A percentile compares a stretch with the other conserved stretches of the same genome.
These are phyloP conservation scores for Lumnitzera racemosa DNA, from an alignment of 345 rosid genomes.

Conservation along the genomic window DNA sequence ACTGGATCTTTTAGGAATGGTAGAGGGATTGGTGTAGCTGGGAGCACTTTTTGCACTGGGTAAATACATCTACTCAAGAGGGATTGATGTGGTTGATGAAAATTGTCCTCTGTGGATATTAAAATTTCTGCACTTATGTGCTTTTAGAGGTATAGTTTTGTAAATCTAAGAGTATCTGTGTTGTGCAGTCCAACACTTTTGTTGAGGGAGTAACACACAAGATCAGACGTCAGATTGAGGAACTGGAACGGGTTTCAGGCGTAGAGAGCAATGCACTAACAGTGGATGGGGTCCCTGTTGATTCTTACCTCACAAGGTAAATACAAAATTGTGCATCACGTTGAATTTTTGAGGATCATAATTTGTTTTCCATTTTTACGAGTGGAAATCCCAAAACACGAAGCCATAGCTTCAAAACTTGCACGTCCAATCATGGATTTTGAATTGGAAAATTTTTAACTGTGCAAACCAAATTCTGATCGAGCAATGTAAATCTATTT, in stretches of 20 bases:
- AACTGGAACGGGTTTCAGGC: slow-evolving; percentile 79
- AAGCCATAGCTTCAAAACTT: background rate
- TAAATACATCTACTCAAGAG: too few relatives aligned
- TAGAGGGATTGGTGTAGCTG: too few relatives aligned
- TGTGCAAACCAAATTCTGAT: too few relatives aligned
- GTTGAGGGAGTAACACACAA: slow-evolving; percentile 92
- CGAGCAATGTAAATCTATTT: too few relatives aligned
- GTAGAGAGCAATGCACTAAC: slow-evolving; percentile 77
- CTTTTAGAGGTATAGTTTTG: background rate
- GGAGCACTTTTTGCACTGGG: too few relatives aligned
- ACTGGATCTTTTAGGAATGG: too few relatives aligned
- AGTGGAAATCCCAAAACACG: background rate
- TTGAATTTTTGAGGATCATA: background rate
- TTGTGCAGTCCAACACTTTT: slow-evolving; percentile 74
- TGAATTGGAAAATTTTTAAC: too few relatives aligned
- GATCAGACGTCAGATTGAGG: slow-evolving; percentile 98
- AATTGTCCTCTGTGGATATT: too few relatives aligned
- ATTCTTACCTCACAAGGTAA: slow-evolving; percentile 93
- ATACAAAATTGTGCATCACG: background rate
- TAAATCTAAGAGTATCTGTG: background rate
- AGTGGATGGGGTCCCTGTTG: slow-evolving; percentile 96
- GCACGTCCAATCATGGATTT: too few relatives aligned
- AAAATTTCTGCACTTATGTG: background rate
- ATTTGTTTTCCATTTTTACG: background rate
- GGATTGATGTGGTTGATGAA: too few relatives aligned